Evolutionary conservation across 306 rosid species (phyloP).

Genomic region (Luffa aegyptiaca): DNA sequence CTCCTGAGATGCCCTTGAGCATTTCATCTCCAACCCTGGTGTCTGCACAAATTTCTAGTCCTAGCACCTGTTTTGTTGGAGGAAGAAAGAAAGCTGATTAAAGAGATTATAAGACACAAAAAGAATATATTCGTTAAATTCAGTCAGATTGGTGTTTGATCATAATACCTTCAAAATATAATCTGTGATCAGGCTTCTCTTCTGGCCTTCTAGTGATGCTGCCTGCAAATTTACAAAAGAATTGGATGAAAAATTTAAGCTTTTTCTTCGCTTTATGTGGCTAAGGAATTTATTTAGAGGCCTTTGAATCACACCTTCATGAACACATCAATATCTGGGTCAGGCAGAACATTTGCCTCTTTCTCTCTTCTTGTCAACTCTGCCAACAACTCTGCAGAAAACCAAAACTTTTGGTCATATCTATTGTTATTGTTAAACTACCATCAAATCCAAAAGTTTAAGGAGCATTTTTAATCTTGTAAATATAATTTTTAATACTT

Average conservation of each 20-base stretch:
- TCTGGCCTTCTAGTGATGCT: conserved; percentile 10
- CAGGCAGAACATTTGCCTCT: conserved; percentile 30
- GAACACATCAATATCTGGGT: conserved; percentile 35
- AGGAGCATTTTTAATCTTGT: background rate
- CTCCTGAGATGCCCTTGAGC: conserved; percentile 43
- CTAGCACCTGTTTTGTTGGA: conserved; percentile 24
- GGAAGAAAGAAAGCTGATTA: background rate
- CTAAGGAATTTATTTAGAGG: background rate
- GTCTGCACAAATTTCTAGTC: conserved; percentile 35
- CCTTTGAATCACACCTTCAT: conserved; percentile 9
- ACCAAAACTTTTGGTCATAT: background rate
- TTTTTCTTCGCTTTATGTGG: background rate
- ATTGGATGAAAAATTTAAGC: background rate
- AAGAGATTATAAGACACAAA: background rate
- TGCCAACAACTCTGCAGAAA: conserved; percentile 21
- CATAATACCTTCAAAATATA: conserved; percentile 9
- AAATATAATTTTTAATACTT: background rate
- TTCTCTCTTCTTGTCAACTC: conserved; percentile 43
- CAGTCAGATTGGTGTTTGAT: background rate
- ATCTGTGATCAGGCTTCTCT: conserved; percentile 13
- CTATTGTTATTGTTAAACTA: background rate
- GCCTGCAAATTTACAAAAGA: conserved; percentile 4
- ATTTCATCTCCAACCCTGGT: conserved; percentile 32
- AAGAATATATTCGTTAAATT: background rate
- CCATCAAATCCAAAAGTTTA: background rate